Evolutionary conservation across 768 basidiomycete genomes (phyloP), one percentile per base, ranked within the genome.

Genomic region (Amanita thiersii): DNA sequence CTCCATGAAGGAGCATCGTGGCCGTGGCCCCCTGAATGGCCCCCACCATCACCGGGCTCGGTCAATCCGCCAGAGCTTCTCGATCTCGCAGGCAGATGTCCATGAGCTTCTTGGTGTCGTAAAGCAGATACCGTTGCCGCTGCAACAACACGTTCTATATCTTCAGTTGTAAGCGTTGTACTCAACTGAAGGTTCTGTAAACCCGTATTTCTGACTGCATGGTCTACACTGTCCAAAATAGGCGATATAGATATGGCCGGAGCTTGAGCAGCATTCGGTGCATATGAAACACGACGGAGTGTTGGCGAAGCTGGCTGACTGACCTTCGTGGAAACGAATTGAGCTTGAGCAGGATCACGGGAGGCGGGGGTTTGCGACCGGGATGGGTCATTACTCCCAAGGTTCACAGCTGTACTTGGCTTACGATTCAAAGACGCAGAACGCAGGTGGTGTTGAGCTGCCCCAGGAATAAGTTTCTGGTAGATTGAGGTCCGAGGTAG

Each of bases 1-100:
- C 91, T 97, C 96, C 96, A 99, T 33, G 87, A 88, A 4, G 96
- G 96, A 2, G 81, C 94, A 51, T 98, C 94, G 52, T 99, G 96
- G 17, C 78, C 79, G 59, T 85, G 82, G 12, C 73, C 77, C 12
- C 15, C 21, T 14, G 8, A 11, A 12, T 39, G 41, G 5, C 32
- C 39, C 25, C 67, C 72, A 24, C 59, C 72, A 4, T 68, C 79
- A 29, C n/a, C n/a, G 4, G 55, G 66, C 3, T 76, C 79, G 25
- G 47, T 58, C 8, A 49, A 58, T 3, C 56, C 65, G 3, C 70
- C 71, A 35, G 59, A 50, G 20, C 42, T 37, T 32, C 75, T 69
- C 18, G 60, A 53, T 40, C 75, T 66, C 14, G 63, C 69, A 21
- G 71, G 73, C 4, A 72, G 71, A 21, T 72, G 66, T 3, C 54